Evolutionary conservation across 805 yeast species (phyloP), one percentile per base, ranked within the genome.

Genomic region (Starmerella apis): DNA sequence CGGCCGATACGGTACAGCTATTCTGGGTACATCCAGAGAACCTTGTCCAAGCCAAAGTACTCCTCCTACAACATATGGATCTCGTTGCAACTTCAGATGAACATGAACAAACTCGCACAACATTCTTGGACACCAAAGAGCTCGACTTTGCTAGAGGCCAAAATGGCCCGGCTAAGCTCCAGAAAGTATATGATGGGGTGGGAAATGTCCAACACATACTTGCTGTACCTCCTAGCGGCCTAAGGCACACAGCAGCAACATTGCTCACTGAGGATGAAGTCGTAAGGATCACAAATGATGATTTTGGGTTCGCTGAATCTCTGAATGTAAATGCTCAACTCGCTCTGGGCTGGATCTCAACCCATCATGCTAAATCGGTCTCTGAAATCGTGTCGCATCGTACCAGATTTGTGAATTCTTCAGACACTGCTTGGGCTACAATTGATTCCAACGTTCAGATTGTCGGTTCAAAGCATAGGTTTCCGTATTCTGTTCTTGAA

Each of bases 21-120:
- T 77, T 74, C 60, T 73, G 82, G 74, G 74, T 79, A n/a, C 83
- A 79, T 56, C 67, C 66, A 13, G 84, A 79, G 61, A 77, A 78
- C 58, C 55, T 77, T n/a, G 68, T 73, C 50, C 83, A 79, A 60
- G 65, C 77, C 27, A 71, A 72, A 54, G 66, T 79, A 22, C 62
- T 65, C 27, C 63, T 79, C 30, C 62, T 78, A 28, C 68, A 73
- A 42, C 50, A 58, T 33, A 44, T 59, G 57, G 52, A 47, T 32
- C 56, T 47, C 23, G 59, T 22, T 55, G 59, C 38, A 19, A 50
- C 47, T 43, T n/a, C 24, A 3, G 48, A 55, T 43, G 47, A 56
- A 50, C 41, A 28, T 22, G 59, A 60, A 32, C 13, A 53, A 58
- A 51, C 62, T 43, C 18, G 41, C 36, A 56, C 63, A 52, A 30